These are phyloP conservation scores for Chaetomium olivaceum DNA, from an alignment of 2,329 filamentous ascomycete species.

Conservation along the genomic window DNA sequence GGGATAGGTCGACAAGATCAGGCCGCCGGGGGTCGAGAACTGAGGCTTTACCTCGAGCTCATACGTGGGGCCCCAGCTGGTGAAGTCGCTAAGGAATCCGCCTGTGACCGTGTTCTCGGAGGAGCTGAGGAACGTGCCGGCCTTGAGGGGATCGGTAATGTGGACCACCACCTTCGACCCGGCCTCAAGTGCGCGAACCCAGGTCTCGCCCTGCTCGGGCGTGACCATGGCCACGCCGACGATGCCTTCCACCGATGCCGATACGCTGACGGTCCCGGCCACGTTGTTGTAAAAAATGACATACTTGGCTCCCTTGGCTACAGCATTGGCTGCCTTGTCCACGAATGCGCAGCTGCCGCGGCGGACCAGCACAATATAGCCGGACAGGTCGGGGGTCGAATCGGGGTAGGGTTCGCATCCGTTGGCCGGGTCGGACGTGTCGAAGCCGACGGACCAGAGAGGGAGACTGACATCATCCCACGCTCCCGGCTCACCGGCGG, in stretches of 20 bases:
- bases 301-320: slow-evolving; percentile 58
- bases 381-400: slow-evolving; percentile 57
- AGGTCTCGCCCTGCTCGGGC: slow-evolving; percentile 44
- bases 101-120: slow-evolving; percentile 47
- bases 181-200: slow-evolving; percentile 46
- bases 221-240: slow-evolving; percentile 46
- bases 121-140: slow-evolving; percentile 39
- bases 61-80: slow-evolving; percentile 62
- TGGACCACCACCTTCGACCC: slow-evolving; percentile 47
- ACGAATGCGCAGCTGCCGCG: slow-evolving; percentile 59
- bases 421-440: slow-evolving; percentile 50
- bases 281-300: slow-evolving; percentile 63
- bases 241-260: slow-evolving; percentile 40
- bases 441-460: slow-evolving; percentile 51
- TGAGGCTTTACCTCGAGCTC: slow-evolving; percentile 56
- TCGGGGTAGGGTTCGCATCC: slow-evolving; percentile 55
- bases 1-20: slow-evolving; percentile 55
- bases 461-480: slow-evolving; percentile 51
- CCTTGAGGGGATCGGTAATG: slow-evolving; percentile 46
- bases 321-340: slow-evolving; percentile 55
- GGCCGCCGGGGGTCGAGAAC: slow-evolving; percentile 49
- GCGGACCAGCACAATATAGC: slow-evolving; percentile 60
- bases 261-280: slow-evolving; percentile 39
- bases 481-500: slow-evolving; percentile 42
- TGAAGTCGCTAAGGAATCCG: slow-evolving; percentile 55